Base-by-base conservation (phyloP, 257 asterid genomes). In the Parsonsia alboflavescens region DNA sequence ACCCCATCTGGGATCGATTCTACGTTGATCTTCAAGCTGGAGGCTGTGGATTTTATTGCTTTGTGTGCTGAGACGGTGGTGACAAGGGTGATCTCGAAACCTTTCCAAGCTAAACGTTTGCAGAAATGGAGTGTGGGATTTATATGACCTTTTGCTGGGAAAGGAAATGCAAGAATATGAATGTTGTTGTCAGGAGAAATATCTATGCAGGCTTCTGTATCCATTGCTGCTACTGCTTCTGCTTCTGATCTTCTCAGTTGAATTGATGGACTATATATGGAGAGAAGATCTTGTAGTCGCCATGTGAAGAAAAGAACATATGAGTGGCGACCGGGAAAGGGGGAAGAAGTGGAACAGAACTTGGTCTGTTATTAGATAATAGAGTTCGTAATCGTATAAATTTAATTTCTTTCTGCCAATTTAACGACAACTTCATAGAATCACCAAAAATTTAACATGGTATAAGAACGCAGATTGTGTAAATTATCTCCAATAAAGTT, bases 61-160 rank as follows among this genome's bases (percentile, higher is more conserved):
- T 74, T 72, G 41, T 17, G 71, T 1, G 79, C 5, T 0, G 21
- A 4, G 3, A 48, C 64, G 13, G 88, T 75, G 48, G 71, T 67
- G 68, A 85, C 22, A 19, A 87, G n/a, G 52, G 84, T 80, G 24
- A 85, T 17, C 0, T 1, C 50, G 2, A 83, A 8, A 0, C 81
- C 85, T 42, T 80, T 80, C 6, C 83, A 73, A 39, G 76, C 82
- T 46, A 87, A 26, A 39, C 44, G 71, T 8, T 81, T 83, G 28
- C 84, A 80, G 2, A 87, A 76, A 0, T 80, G 84, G 10, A 87
- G 62, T 0, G 77, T 10, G 0, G 88, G 91, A 52, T 85, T 87
- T 13, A 87, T 71, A 76, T 87, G 91, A 77, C 91, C 89, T 59
- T 83, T 85, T 16, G 52, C 80, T 0, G 88, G 89, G 44, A 12